Base-by-base conservation (phyloP, 2,329 filamentous ascomycete species). In the Alternaria arbusti region DNA sequence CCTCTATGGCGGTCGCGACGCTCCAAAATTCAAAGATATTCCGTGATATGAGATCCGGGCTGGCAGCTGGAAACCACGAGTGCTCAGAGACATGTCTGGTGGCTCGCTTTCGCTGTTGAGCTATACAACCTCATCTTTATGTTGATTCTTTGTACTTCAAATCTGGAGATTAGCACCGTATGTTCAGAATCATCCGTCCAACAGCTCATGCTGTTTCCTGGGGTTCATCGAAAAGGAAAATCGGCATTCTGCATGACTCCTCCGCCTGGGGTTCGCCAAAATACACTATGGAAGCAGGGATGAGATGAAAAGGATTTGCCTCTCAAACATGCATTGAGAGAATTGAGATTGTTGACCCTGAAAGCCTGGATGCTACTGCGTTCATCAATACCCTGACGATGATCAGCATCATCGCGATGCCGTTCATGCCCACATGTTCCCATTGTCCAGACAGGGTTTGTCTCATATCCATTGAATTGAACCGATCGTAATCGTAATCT, bases 401-500 rank as follows among this genome's bases (percentile, higher is more conserved):
- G 44, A 46, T 46, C 11, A 22, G n/a, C 40, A 43, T 15, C 44
- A 25, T n/a, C 44, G 17, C 22, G 7, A 46, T 23, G 13, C 22
- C 7, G 0, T 46, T 15, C 11, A 4, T 17, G 4, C 12, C 22
- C 25, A 22, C 6, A 1, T 2, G 6, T 15, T 9, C 12, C 20
- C 11, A 10, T 9, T 9, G 2, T 23, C 22, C 20, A n/a, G 20
- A 22, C 7, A 46, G 7, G 3, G 4, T 6, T 20, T 22, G 7
- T 23, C 20, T 15, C 13, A 25, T 13, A 28, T 7, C 9, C n/a
- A 5, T 45, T 32, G 32, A 32, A 20, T n/a, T 32, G 47, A 3
- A 8, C 4, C 17, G 5, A 44, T 25, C 25, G 30, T 50, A 32
- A 44, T 49, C 20, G 49, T 64, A 67, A 72, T 72, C 54, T 74